These are phyloP conservation scores for Ochromonas danica DNA, from an alignment of 108 stramenopile genomes.

Conservation along the genomic window DNA sequence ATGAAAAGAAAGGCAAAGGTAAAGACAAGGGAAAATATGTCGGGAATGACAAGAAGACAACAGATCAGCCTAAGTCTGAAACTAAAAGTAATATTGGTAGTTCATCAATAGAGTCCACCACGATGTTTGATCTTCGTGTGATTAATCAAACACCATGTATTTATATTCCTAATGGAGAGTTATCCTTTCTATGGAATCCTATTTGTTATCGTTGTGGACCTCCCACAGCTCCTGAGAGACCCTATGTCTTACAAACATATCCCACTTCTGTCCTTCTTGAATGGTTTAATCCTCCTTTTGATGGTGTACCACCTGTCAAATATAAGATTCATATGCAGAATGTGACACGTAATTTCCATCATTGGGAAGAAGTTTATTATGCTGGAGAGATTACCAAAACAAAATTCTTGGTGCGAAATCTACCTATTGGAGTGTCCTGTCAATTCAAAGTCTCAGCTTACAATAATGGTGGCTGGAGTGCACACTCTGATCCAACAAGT, in stretches of 20 bases:
- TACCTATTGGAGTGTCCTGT: conserved; percentile 8
- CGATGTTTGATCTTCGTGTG: too few relatives aligned
- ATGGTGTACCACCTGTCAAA: background rate
- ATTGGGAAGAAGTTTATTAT: conserved; percentile 20
- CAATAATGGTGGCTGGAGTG: background rate
- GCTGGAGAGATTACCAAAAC: background rate
- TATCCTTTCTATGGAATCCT: background rate
- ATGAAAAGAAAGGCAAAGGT: background rate
- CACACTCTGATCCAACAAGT: background rate
- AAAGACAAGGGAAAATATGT: background rate
- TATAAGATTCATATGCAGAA: background rate
- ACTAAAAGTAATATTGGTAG: too few relatives aligned
- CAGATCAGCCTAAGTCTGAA: background rate
- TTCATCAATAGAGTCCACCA: too few relatives aligned
- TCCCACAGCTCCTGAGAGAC: background rate
- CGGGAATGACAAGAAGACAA: background rate
- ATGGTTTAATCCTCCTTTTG: conserved; percentile 20
- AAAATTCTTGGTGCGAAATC: background rate
- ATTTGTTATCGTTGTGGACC: conserved; percentile 3
- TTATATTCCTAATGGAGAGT: background rate
- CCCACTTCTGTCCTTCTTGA: background rate
- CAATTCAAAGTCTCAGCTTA: background rate
- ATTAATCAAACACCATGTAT: background rate
- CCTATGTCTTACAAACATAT: too few relatives aligned
- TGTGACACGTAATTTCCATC: background rate